A percentile compares a stretch with the other conserved stretches of the same genome.
phyloP scores from a whole-genome alignment of 2,329 filamentous ascomycete species.

The Sporothrix euskadiensis region DNA sequence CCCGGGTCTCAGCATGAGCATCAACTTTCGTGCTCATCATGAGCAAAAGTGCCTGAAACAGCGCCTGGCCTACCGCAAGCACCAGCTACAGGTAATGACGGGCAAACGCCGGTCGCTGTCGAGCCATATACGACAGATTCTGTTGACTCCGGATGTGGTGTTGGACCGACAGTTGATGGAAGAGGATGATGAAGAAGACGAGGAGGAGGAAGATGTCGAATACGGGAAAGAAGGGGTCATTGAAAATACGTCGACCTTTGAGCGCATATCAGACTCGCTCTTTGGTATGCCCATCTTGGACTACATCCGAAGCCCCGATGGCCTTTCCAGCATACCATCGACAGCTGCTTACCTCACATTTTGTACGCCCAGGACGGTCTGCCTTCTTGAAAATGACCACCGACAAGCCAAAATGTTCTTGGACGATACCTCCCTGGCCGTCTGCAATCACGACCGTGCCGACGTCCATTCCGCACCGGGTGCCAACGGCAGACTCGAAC shows the following conservation, averaged over 20 bases:
- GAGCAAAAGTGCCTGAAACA: conserved; percentile 31
- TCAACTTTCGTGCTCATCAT: conserved; percentile 39
- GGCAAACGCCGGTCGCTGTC: conserved; percentile 35
- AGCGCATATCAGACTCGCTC: not conserved
- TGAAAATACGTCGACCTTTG: not conserved
- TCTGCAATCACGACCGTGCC: not conserved
- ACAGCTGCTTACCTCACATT: conserved; percentile 40
- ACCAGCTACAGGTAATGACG: conserved; percentile 36
- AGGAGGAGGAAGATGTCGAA: not conserved
- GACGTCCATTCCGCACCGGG: not conserved
- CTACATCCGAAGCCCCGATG: conserved; percentile 28
- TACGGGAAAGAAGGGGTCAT: not conserved
- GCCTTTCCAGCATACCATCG: conserved; percentile 32
- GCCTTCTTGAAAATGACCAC: not conserved
- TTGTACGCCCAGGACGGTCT: conserved; percentile 28
- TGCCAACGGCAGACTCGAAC: not conserved
- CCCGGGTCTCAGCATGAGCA: not conserved
- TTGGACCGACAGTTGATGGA: not conserved
- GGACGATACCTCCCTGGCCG: not conserved
- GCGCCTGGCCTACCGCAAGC: conserved; percentile 35
- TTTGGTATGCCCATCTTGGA: not conserved
- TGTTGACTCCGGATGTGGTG: conserved; percentile 28
- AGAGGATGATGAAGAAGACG: not conserved
- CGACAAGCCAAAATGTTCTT: not conserved
- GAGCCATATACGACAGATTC: conserved; percentile 34